Evolutionary conservation across 495 filamentous ascomycete species (phyloP).

Genomic region (Aspergillus hancockii): DNA sequence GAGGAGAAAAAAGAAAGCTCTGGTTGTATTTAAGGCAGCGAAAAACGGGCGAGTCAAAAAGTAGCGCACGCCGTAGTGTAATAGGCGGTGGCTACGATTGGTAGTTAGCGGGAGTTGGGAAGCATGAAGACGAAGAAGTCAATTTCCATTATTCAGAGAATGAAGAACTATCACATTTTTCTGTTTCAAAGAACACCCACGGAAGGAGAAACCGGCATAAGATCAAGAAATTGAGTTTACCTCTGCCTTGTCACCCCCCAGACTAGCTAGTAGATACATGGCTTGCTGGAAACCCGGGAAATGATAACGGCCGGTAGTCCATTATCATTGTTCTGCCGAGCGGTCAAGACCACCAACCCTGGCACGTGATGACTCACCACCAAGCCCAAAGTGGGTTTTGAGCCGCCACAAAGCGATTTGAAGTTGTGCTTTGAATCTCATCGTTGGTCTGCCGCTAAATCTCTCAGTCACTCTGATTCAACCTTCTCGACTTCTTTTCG

Average conservation of each 20-base stretch:
- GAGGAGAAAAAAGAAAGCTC: neutral
- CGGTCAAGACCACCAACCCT: conserved; percentile 24
- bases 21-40: neutral
- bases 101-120: conserved; percentile 4
- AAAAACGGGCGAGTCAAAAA: conserved; percentile 8
- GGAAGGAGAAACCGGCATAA: neutral
- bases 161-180: neutral
- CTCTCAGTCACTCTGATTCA: conserved; percentile 8
- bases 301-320: conserved; percentile 6
- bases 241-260: neutral
- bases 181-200: neutral
- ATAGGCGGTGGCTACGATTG: conserved; percentile 14
- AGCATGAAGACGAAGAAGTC: conserved; percentile 2
- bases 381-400: conserved; percentile 47
- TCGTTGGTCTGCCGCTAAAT: conserved; percentile 8
- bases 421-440: conserved; percentile 36
- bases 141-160: neutral
- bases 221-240: neutral
- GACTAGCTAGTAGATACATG: neutral
- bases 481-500: conserved; percentile 12
- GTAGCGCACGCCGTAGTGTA: conserved; percentile 12
- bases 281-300: neutral
- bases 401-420: conserved; percentile 49
- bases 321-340: conserved; percentile 22
- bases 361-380: conserved; percentile 28